Conservation (phyloP, 2,329 filamentous ascomycete species). For the Fusarium denticulatum region DNA sequence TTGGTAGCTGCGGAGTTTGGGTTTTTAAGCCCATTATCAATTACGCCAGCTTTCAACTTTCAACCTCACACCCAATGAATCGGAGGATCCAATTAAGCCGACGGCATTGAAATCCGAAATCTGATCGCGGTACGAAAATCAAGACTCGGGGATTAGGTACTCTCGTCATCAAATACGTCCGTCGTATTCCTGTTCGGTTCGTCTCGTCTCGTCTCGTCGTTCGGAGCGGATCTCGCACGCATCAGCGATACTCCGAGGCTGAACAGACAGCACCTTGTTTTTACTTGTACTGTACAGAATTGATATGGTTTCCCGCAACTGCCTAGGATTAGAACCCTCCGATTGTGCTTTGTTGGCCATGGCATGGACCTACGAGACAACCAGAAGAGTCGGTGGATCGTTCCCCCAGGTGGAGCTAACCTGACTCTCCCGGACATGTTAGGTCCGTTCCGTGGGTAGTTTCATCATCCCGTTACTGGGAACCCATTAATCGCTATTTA, state of each 20-base stretch:
- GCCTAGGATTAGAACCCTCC: not conserved
- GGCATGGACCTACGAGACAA: not conserved
- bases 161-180: not conserved
- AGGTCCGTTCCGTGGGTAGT: constrained; percentile 26
- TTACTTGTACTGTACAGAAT: not conserved
- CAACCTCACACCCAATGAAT: not conserved
- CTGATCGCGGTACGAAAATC: constrained; percentile 19
- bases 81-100: constrained; percentile 34
- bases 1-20: constrained; percentile 31
- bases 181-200: constrained; percentile 6
- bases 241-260: not conserved
- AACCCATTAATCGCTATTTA: constrained; percentile 22
- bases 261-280: not conserved
- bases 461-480: constrained; percentile 8
- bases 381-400: not conserved
- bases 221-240: constrained; percentile 16
- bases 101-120: constrained; percentile 15
- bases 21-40: not conserved
- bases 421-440: constrained; percentile 6
- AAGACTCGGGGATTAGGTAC: not conserved
- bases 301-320: not conserved
- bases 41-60: not conserved
- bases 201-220: not conserved
- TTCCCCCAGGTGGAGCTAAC: constrained; percentile 24
- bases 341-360: not conserved